Evolutionary conservation across 352 stramenopile genomes (phyloP), one percentile per base, ranked within the genome.

Genomic region (Plasmopara muralis): DNA sequence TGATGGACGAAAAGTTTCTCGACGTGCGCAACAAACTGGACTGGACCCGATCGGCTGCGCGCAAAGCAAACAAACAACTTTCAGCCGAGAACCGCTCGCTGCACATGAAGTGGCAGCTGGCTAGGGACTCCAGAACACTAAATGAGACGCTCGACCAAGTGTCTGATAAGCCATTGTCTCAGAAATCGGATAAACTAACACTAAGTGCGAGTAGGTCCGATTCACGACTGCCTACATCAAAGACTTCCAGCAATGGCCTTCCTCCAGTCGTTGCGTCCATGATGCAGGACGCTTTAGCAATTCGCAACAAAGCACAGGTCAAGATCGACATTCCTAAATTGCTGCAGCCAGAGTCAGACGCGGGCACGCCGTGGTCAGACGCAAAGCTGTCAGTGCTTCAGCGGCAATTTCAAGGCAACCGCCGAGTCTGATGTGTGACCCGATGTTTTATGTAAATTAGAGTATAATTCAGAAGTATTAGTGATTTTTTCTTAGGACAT

Each of bases 1-100:
- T 98, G n/a, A 98, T 98, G 93, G 93, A 98, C 62, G 85, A 97
- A 47, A 98, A 98, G 67, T 98, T 97, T 63, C 95, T 97, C 50
- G 93, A 98, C 43, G 74, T 98, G n/a, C 74, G 93, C 50, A 95
- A 87, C 53, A 98, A 98, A 69, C 70, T 98, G 42, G 93, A 98
- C 59, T 98, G 87, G 85, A 97, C 89, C 25, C 71, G 93, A 7
- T 71, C 84, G 15, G 92, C 78, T 9, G 85, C 81, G 5, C 84
- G 89, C 30, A 89, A 90, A 53, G 88, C 96, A 55, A 71, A 74
- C 45, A 85, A 89, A 35, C 74, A 83, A 37, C 62, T 89, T n/a
- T 64, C 69, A 16, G 59, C 68, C 1, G 81, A 92, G 50, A 65
- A 87, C 9, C 77, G 65, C 29, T 62, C 64, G 2, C 52, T 92